Percentiles rank a stretch among this genome's conserved stretches.
Conservation (phyloP, 2,329 filamentous ascomycete species). For the Fusarium subtropicale region DNA sequence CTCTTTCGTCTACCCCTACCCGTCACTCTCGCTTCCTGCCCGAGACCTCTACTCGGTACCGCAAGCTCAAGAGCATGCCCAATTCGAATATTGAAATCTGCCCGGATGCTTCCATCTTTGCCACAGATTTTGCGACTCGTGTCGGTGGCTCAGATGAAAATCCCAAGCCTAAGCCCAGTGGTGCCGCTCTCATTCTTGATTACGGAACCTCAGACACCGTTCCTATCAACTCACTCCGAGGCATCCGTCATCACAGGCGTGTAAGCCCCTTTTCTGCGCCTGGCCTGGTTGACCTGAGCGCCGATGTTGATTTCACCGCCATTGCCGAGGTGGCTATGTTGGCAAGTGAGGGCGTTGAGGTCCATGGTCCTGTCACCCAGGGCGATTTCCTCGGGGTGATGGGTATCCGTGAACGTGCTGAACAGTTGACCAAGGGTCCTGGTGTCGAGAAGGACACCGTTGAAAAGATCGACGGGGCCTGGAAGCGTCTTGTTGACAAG, state of each 20-base stretch:
- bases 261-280: constrained; percentile 84
- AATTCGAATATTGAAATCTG: constrained; percentile 88
- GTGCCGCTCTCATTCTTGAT: constrained; percentile 94
- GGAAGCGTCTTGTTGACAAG: constrained; percentile 85
- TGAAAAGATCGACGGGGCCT: constrained; percentile 76
- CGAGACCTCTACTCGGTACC: constrained; percentile 82
- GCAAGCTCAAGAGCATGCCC: constrained; percentile 73
- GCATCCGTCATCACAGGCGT: constrained; percentile 80
- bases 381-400: constrained; percentile 81
- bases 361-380: constrained; percentile 92
- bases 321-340: constrained; percentile 83
- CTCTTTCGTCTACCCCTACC: constrained; percentile 78
- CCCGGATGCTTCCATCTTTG: constrained; percentile 85
- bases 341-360: constrained; percentile 84
- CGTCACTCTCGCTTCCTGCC: constrained; percentile 88
- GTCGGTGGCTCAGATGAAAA: constrained; percentile 76
- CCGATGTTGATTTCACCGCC: constrained; percentile 92
- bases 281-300: constrained; percentile 87
- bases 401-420: constrained; percentile 84
- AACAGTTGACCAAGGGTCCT: constrained; percentile 68
- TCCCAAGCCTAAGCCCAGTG: constrained; percentile 73
- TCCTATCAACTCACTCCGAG: constrained; percentile 88
- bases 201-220: constrained; percentile 85
- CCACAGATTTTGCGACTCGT: constrained; percentile 81
- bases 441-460: constrained; percentile 59